Evolutionary conservation across 371 early-diverging fungal species (phyloP).

Genomic region (Rhizopus delemar): DNA sequence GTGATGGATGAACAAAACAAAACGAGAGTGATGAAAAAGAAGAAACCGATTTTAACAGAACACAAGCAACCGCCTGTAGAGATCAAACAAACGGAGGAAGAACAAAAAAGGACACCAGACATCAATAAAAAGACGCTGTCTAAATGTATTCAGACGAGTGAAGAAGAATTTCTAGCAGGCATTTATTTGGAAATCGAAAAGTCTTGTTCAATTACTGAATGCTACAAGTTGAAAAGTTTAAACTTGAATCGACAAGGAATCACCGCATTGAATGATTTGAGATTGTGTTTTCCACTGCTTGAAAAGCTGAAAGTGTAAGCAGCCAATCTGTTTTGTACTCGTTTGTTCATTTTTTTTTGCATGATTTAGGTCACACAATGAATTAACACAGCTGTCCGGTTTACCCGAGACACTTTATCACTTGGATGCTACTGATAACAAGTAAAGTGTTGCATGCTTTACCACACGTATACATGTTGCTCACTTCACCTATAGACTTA

Average conservation of each 20-base stretch:
- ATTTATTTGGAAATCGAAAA: conserved; percentile 17
- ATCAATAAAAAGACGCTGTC: conserved; percentile 5
- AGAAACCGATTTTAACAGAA: not conserved
- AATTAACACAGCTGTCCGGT: conserved; percentile 26
- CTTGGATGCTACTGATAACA: conserved; percentile 41
- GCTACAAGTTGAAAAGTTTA: conserved; percentile 32
- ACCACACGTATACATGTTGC: not conserved
- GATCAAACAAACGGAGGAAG: not conserved
- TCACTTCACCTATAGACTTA: conserved; percentile 26
- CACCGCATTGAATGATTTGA: conserved; percentile 19
- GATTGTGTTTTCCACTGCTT: conserved; percentile 29
- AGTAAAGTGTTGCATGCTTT: conserved; percentile 8
- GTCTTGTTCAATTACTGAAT: conserved; percentile 24
- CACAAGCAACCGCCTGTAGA: not conserved
- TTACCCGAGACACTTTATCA: conserved; percentile 33
- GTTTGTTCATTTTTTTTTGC: not conserved
- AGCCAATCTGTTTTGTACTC: not conserved
- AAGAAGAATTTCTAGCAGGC: conserved; percentile 8
- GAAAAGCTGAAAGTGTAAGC: conserved; percentile 40
- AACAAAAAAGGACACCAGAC: not conserved
- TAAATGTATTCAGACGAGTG: conserved; percentile 10
- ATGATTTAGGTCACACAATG: conserved; percentile 39
- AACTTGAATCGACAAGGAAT: conserved; percentile 35
- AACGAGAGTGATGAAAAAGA: not conserved
- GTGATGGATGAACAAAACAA: not conserved